Base-by-base conservation (phyloP, 1,284 basidiomycete species). In the Takashimella koratensis region DNA sequence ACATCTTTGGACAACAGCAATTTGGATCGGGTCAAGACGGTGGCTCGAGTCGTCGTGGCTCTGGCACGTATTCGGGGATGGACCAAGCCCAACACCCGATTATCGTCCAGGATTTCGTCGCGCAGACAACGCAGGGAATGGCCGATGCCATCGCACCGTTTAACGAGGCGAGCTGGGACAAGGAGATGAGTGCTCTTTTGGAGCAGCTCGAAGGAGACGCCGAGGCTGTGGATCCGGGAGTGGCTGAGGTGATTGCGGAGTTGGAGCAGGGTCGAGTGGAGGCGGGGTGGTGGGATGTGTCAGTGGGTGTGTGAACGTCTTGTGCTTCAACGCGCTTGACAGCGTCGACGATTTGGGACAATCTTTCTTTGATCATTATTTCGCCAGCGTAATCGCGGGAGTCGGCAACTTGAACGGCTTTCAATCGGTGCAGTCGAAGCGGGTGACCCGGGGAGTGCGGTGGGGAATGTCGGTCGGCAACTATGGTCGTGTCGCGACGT, bases 41-140 rank as follows among this genome's bases (percentile, higher is more conserved):
- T 71, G 55, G 70, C 69, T 45, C 60, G 66, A 56, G 58, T 72
- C 52, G 52, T 74, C 47, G 65, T 71, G 47, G 65, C 63, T 23
- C 53, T 73, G 65, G 72, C 72, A 30, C 63, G 58, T 27, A 54
- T 65, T 46, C 58, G 64, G 61, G 71, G 68, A 30, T 70, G 60
- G 68, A 65, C 57, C 43, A 53, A 53, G 44, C 51, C 55, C 39
- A 50, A 47, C 45, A 52, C 39, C 40, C 59, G 46, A 36, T 55
- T 41, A 16, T 22, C 49, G 23, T 46, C 54, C 42, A 43, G 50
- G 42, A 42, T 46, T 21, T 42, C 52, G 23, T 19, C 43, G 30
- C 20, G 16, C 43, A 25, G 43, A 26, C 43, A 39, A 27, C 24
- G 20, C 26, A 26, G 30, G 42, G 59, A 49, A 54, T 45, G 49